phyloP scores from a whole-genome alignment of 305 asterid genomes.

The Ilex paraguariensis region DNA sequence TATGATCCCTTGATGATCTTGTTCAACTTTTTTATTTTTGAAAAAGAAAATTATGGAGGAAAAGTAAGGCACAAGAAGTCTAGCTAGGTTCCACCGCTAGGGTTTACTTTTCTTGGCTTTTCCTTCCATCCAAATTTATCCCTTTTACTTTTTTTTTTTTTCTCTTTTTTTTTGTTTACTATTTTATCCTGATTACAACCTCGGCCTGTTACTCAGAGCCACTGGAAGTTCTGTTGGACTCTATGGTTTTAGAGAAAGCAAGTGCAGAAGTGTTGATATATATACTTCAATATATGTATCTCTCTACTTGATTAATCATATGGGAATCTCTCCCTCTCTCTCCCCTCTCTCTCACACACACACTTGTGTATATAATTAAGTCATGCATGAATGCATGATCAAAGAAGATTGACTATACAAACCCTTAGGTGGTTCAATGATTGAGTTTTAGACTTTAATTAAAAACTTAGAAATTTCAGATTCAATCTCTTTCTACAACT shows the following conservation, averaged over 20 bases:
- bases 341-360: too few species aligned
- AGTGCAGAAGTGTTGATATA: conserved; percentile 27
- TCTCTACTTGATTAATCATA: too few species aligned
- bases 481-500: too few species aligned
- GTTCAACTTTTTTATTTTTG: not conserved
- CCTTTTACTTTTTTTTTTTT: not conserved
- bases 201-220: conserved; percentile 24
- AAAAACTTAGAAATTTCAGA: too few species aligned
- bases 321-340: too few species aligned
- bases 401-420: too few species aligned
- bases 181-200: conserved; percentile 25
- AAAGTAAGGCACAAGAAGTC: conserved; percentile 13
- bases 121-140: not conserved
- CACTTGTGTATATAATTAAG: too few species aligned
- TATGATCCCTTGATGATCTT: conserved; percentile 3
- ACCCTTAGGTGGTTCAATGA: too few species aligned
- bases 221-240: conserved; percentile 13
- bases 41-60: not conserved
- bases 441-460: too few species aligned
- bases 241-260: conserved; percentile 17
- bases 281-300: not conserved
- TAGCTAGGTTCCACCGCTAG: not conserved
- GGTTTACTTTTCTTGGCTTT: conserved; percentile 14
- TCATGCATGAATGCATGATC: too few species aligned
- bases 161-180: not conserved